phyloP scores from a whole-genome alignment of 495 filamentous ascomycete species.

The Chaetomium fimeti region DNA sequence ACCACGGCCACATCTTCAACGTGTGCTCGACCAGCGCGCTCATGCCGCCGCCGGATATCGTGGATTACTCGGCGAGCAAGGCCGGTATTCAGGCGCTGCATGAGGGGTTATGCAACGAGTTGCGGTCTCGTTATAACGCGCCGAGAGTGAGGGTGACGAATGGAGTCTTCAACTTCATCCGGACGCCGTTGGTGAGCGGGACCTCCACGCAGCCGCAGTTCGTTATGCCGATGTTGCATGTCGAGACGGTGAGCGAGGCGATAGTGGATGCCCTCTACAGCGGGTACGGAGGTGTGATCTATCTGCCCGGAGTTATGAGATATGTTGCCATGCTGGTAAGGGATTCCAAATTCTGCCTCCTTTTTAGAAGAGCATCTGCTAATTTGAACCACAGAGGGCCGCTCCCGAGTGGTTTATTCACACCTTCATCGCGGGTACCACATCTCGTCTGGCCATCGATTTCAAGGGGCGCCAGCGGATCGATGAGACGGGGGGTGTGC shows the following conservation, averaged over 20 bases:
- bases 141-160: slow-evolving; percentile 36
- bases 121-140: slow-evolving; percentile 31
- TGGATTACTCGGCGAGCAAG: slow-evolving; percentile 31
- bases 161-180: slow-evolving; percentile 38
- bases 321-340: slow-evolving; percentile 39
- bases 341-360: background rate
- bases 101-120: slow-evolving; percentile 29
- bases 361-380: background rate
- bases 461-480: slow-evolving; percentile 16
- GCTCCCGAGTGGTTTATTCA: slow-evolving; percentile 17
- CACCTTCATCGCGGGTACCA: background rate
- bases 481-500: slow-evolving; percentile 16
- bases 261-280: slow-evolving; percentile 38
- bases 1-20: slow-evolving; percentile 32
- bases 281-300: slow-evolving; percentile 35
- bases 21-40: slow-evolving; percentile 28
- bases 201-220: slow-evolving; percentile 36
- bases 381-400: slow-evolving; percentile 15
- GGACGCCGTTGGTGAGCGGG: slow-evolving; percentile 38
- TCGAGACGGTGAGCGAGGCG: slow-evolving; percentile 39
- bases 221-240: slow-evolving; percentile 38
- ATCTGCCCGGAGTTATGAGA: slow-evolving; percentile 38
- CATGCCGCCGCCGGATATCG: slow-evolving; percentile 25
- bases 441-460: background rate
- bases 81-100: slow-evolving; percentile 26